Base-by-base conservation (phyloP, 2,329 filamentous ascomycete genomes). In the Macroventuria anomochaeta region DNA sequence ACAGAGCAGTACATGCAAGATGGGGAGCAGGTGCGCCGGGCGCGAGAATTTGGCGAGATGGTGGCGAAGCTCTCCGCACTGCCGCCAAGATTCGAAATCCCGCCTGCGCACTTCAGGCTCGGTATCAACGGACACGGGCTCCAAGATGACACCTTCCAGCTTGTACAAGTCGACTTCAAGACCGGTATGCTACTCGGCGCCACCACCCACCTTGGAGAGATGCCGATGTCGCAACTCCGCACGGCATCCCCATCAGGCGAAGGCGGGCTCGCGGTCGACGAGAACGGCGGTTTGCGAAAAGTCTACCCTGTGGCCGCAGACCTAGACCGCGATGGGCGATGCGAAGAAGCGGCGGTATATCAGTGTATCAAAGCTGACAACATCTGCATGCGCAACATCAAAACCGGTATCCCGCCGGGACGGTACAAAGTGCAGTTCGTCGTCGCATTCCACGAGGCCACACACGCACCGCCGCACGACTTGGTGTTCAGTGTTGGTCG, bases 81-180 rank as follows among this genome's bases (percentile, higher is more conserved):
- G 1, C 74, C 74, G 0, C 72, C 74, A 0, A 63, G 61, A 25
- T 76, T 76, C 53, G 68, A 70, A 43, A 73, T 76, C 33, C 43
- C 52, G 6, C 63, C 73, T 5, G 64, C 59, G 0, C 58, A 68
- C 12, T 76, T 75, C 55, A 50, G 61, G 6, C 56, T 72, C 20
- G 74, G 73, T 10, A 69, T 75, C 31, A 50, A 64, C 1, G 71
- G 70, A 2, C 54, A 56, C 10, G 72, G 66, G 6, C 53, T 74
- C 8, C 57, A 67, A 1, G 67, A 72, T 20, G 58, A 69, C 18
- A 54, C 55, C n/a, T 76, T 74, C 57, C 46, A 59, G 2, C 60
- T 70, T 18, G 61, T 69, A 1, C 65, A 75, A 44, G 60, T 76
- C 10, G 74, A 75, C 41, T 75, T 75, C 58, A 75, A 75, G 54